These are phyloP conservation scores for Teunomyces kruisii DNA, from an alignment of 805 yeast species.

Conservation along the genomic window DNA sequence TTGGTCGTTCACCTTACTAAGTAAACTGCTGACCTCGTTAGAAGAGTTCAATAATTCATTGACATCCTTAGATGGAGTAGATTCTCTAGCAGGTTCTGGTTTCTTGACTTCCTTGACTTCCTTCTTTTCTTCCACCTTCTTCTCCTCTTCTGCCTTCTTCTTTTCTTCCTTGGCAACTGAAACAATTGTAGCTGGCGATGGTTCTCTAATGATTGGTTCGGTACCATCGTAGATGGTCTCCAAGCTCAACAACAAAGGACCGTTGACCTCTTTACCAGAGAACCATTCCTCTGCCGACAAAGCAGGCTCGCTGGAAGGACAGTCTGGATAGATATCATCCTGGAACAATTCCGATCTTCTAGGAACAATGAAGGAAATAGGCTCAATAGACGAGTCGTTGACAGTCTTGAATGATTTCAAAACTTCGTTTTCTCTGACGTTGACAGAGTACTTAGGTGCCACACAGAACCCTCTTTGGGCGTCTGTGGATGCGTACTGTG, in stretches of 20 bases:
- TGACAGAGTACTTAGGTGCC: conserved; percentile 80
- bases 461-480: conserved; percentile 96
- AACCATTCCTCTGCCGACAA: conserved; percentile 77
- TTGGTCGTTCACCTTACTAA: conserved; percentile 37
- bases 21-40: conserved; percentile 32
- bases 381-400: conserved; percentile 81
- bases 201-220: conserved; percentile 47
- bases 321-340: conserved; percentile 88
- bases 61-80: conserved; percentile 22
- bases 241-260: conserved; percentile 79
- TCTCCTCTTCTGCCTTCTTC: conserved; percentile 16
- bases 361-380: conserved; percentile 90
- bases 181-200: conserved; percentile 34
- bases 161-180: conserved; percentile 24
- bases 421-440: conserved; percentile 81
- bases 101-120: conserved; percentile 7
- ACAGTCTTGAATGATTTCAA: conserved; percentile 83
- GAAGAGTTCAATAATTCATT: conserved; percentile 40
- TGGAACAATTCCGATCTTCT: conserved; percentile 92
- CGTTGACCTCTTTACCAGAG: conserved; percentile 73
- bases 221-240: conserved; percentile 77
- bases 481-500: conserved; percentile 86
- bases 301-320: conserved; percentile 80
- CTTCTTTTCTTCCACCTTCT: conserved; percentile 13
- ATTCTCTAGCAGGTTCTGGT: conserved; percentile 10